Base-by-base conservation (phyloP, 2,329 filamentous ascomycete species). In the Microdochium paspali region DNA sequence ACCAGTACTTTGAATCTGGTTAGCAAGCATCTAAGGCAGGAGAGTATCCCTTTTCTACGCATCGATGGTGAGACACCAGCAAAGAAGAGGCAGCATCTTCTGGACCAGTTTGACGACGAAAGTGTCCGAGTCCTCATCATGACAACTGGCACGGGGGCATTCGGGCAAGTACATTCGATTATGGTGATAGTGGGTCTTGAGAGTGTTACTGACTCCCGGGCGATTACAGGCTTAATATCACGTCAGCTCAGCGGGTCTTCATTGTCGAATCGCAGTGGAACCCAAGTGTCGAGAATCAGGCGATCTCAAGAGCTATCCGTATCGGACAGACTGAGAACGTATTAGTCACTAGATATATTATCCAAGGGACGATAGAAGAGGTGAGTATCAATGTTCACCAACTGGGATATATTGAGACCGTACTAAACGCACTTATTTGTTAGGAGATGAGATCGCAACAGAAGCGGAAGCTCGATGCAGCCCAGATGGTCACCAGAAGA, bases 241-340 rank as follows among this genome's bases (percentile, higher is more conserved):
- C 70, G 0, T 63, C 62, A 0, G 73, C 73, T 0, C 73, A 69
- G 40, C 64, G 68, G 0, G 66, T 79, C 0, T 73, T 73, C 49
- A 68, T 79, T 2, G 58, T 77, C 0, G 76, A 79, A 45, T 67
- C 72, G 0, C 76, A 79, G 24, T 79, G 74, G 74, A 79, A 78
- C 32, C 74, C 74, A 0, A 69, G 66, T 2, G 67, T 75, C 0
- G 76, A 78, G 49, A 67, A 66, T 12, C 75, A 79, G 47, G 76
- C 74, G 0, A 68, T 79, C 12, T 72, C 66, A 0, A 61, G 74
- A 10, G 72, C 71, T 0, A 57, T 74, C 3, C 66, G 74, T 0
- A 58, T 78, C 0, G 70, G 72, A 0, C 75, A 78, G 49, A 53
- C 57, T 2, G 52, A 65, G 4, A 46, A 65, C 10, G 74, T 79